Conservation (phyloP, 208 protist genomes). For the Leishmania aethiopica region DNA sequence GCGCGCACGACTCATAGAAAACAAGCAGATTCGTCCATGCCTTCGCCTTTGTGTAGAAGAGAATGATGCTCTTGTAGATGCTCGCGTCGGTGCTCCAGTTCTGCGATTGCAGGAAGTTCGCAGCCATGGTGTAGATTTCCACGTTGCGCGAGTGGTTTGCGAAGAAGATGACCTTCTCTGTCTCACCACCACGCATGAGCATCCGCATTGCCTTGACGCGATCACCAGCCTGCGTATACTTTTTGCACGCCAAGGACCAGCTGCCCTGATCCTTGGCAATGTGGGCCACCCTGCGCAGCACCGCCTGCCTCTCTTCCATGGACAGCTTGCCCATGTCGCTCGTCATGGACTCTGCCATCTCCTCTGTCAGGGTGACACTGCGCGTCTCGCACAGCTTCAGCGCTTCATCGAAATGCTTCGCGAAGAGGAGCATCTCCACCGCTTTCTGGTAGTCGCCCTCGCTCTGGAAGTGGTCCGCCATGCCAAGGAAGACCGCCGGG, state of each 20-base stretch:
- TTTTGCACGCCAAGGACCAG: conserved; percentile 93
- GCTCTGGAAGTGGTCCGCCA: conserved; percentile 92
- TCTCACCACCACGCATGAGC: conserved; percentile 96
- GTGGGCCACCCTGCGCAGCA: conserved; percentile 74
- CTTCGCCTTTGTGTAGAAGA: conserved; percentile 97
- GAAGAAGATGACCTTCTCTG: conserved; percentile 97
- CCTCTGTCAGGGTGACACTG: conserved; percentile 89
- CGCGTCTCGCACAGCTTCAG: conserved; percentile 82
- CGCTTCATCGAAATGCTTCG: conserved; percentile 86
- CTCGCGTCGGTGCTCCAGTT: conserved; percentile 93
- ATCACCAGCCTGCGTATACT: conserved; percentile 95
- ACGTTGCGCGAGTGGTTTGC: conserved; percentile 94
- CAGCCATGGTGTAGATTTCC: conserved; percentile 96
- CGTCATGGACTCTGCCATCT: conserved; percentile 93
- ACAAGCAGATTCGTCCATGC: conserved; percentile 86
- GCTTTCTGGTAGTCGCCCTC: conserved; percentile 88
- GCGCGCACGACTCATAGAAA: conserved; percentile 94
- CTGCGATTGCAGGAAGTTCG: conserved; percentile 96
- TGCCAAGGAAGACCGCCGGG: conserved; percentile 90
- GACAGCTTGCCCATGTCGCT: conserved; percentile 53
- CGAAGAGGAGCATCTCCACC: conserved; percentile 94
- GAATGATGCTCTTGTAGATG: conserved; percentile 96
- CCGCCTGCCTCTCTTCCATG: conserved; percentile 52
- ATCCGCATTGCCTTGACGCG: conserved; percentile 97
- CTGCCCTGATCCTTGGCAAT: conserved; percentile 91